These are phyloP conservation scores for Panus rudis DNA, from an alignment of 768 basidiomycete species.

Conservation along the genomic window DNA sequence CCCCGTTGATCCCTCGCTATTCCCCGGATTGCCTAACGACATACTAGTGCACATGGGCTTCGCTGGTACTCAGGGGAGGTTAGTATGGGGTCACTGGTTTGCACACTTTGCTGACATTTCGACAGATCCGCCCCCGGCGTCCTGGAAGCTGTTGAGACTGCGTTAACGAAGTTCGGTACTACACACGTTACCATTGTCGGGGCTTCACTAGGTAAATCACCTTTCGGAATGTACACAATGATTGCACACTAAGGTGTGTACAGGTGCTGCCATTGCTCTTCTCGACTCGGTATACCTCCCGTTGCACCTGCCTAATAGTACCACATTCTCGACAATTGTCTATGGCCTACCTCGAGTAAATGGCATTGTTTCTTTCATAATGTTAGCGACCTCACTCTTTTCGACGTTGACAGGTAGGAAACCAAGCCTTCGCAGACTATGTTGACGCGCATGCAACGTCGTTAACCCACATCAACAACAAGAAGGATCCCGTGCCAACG, in stretches of 20 bases:
- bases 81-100: conserved; percentile 9
- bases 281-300: conserved; percentile 48
- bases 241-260: not conserved
- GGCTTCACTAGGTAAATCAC: conserved; percentile 28
- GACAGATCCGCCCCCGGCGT: conserved; percentile 33
- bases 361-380: not conserved
- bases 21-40: conserved; percentile 37
- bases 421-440: conserved; percentile 53
- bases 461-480: conserved; percentile 52
- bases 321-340: conserved; percentile 17
- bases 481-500: conserved; percentile 34
- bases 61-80: conserved; percentile 35
- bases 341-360: conserved; percentile 28
- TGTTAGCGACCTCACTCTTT: not conserved
- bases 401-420: conserved; percentile 44
- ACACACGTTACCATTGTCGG: conserved; percentile 38
- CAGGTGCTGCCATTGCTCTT: conserved; percentile 47
- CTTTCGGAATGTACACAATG: not conserved
- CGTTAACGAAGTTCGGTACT: conserved; percentile 28
- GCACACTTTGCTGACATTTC: not conserved
- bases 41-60: conserved; percentile 45
- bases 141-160: conserved; percentile 37
- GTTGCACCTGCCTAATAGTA: conserved; percentile 36
- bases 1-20: conserved; percentile 32
- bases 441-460: conserved; percentile 37